Base-by-base conservation (phyloP, 2,329 filamentous ascomycete genomes). In the Colletotrichum tropicicola region DNA sequence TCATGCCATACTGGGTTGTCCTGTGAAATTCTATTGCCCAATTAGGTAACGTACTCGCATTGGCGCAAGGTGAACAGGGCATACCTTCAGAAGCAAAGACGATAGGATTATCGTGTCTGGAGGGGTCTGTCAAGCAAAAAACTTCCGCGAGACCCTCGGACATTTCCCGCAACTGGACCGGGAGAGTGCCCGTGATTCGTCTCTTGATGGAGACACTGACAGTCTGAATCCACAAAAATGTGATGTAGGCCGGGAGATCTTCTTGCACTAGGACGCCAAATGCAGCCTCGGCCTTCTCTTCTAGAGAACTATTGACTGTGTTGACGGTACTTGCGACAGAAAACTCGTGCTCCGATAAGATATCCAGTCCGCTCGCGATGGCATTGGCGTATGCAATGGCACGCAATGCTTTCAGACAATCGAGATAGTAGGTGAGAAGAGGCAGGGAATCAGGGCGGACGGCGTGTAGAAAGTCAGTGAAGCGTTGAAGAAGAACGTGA, bases 81-180 rank as follows among this genome's bases (percentile, higher is more conserved):
- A 67, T 73, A 91, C 89, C 89, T 82, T 92, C 89, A 4, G 90
- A 93, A 6, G 90, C 90, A 75, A 93, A 92, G 2, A 93, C 87
- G 65, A 94, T 92, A 0, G 91, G 92, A 72, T 93, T 93, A 66
- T 93, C 92, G 2, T 85, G 81, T 61, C 91, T 81, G 1, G 89
- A 91, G 8, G 92, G 91, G 73, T 94, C 92, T 0, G 90, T 92
- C 58, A 94, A 75, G 72, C 91, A 94, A 70, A 93, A 94, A 0
- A 92, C 91, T 73, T 94, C 91, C 0, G 91, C 91, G 63, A 94
- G 75, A 0, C 91, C 91, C 73, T 94, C 91, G 0, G 90, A 91
- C n/a, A 90, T 85, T 45, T 91, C 88, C 44, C 86, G 83, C 23
- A 92, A 78, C 69, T 90, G 83, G 1, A 85, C 79, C 2, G 91